These are phyloP conservation scores for Mycocentrospora acerina DNA, from an alignment of 2,329 filamentous ascomycete species.

Conservation along the genomic window DNA sequence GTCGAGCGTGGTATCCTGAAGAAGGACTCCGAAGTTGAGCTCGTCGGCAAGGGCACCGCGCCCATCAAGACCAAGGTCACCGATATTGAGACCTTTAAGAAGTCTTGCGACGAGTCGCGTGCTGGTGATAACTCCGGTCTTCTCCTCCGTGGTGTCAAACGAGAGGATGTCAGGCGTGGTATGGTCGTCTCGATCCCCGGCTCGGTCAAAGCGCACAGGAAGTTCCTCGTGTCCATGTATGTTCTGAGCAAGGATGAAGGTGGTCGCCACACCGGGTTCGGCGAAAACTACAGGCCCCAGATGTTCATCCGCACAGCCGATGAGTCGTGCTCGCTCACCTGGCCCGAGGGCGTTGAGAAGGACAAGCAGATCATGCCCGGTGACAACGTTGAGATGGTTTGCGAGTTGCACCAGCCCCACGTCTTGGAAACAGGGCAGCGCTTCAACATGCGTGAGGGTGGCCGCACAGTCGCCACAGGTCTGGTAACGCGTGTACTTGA, in stretches of 20 bases:
- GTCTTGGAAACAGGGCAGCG: conserved; percentile 90
- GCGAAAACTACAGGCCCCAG: conserved; percentile 94
- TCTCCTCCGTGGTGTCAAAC: conserved; percentile 90
- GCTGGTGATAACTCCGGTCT: conserved; percentile 98
- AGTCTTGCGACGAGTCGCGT: conserved; percentile 94
- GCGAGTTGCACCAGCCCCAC: conserved; percentile 79
- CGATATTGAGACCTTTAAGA: conserved; percentile 99
- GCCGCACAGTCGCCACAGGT: conserved; percentile 56
- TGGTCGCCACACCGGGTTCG: conserved; percentile 94
- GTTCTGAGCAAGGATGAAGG: conserved; percentile 97
- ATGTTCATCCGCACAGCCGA: conserved; percentile 91
- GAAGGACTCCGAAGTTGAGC: conserved; percentile 91
- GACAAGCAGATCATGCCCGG: conserved; percentile 93
- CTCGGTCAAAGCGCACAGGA: conserved; percentile 78
- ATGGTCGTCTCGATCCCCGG: conserved; percentile 91
- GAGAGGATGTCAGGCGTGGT: conserved; percentile 90
- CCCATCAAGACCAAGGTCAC: conserved; percentile 98
- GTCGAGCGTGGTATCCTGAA: conserved; percentile 94
- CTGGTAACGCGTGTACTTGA: conserved; percentile 42
- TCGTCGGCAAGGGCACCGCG: conserved; percentile 79
- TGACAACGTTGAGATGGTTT: conserved; percentile 98
- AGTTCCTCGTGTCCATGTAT: conserved; percentile 96
- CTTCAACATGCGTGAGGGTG: conserved; percentile 98
- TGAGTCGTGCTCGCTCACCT: conserved; percentile 73
- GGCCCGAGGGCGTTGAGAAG: conserved; percentile 82